These are phyloP conservation scores for Trichoderma hamatum DNA, from an alignment of 2,329 filamentous ascomycete species.

Conservation along the genomic window DNA sequence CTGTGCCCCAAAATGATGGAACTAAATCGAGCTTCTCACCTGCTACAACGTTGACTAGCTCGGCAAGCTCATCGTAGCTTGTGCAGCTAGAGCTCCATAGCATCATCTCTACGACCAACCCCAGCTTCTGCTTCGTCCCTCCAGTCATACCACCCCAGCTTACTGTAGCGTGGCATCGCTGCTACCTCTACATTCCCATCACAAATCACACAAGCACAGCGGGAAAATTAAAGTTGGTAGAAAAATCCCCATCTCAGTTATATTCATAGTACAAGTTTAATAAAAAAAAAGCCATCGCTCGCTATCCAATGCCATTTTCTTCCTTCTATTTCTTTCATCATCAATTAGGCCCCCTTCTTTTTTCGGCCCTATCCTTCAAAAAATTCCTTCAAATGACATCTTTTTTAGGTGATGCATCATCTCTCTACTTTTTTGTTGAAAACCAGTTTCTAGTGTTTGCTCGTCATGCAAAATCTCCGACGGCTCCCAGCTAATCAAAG, in stretches of 20 bases:
- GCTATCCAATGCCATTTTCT: conserved; percentile 18
- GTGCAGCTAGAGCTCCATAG: neutral
- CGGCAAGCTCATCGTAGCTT: neutral
- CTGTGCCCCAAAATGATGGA: too few species aligned
- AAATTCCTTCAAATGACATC: conserved; percentile 7
- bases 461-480: conserved; percentile 2
- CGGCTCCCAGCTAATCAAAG: conserved; percentile 2
- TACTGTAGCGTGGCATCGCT: neutral
- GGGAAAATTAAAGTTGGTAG: neutral
- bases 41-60: neutral
- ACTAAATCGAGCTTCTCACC: neutral
- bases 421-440: neutral
- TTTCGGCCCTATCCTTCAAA: neutral
- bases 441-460: neutral
- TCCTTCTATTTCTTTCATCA: too few species aligned
- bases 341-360: neutral
- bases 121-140: neutral
- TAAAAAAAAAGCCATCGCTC: conserved; percentile 10
- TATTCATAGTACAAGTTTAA: neutral
- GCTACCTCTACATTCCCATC: neutral
- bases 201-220: neutral
- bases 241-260: neutral
- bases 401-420: neutral
- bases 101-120: neutral
- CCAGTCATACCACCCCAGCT: neutral